A percentile compares a stretch with the other conserved stretches of the same genome.
Evolutionary conservation across 2,329 filamentous ascomycete species (phyloP).

Genomic region (Metarhizium guizhouense): DNA sequence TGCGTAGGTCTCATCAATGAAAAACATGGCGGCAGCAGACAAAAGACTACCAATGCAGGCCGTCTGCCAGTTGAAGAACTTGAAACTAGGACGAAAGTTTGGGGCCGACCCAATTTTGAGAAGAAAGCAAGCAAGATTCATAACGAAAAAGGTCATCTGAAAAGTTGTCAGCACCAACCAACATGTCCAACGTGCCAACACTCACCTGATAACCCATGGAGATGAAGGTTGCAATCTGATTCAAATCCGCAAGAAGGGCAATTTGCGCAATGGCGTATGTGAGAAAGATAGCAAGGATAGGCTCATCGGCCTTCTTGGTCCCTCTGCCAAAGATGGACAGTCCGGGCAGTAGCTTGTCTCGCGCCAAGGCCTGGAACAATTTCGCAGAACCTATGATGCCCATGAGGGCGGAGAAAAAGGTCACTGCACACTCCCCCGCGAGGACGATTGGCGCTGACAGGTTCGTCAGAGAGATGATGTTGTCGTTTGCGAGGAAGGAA

Average conservation of each 20-base stretch:
- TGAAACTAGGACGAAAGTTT: conserved; percentile 81
- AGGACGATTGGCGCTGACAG: conserved; percentile 66
- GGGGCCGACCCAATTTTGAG: conserved; percentile 81
- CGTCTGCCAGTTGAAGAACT: conserved; percentile 82
- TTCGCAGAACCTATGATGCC: conserved; percentile 80
- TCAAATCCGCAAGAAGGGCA: conserved; percentile 74
- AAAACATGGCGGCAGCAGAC: conserved; percentile 79
- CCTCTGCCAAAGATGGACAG: conserved; percentile 66
- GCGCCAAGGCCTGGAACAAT: conserved; percentile 71
- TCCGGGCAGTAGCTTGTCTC: conserved; percentile 71
- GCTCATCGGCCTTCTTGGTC: conserved; percentile 63
- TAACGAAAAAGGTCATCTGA: conserved; percentile 80
- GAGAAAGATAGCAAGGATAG: conserved; percentile 64
- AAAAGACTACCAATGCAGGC: conserved; percentile 66
- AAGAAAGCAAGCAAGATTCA: conserved; percentile 79
- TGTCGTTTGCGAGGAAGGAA: conserved; percentile 66
- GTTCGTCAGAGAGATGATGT: conserved; percentile 75
- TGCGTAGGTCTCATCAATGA: conserved; percentile 76
- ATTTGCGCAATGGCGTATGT: conserved; percentile 70
- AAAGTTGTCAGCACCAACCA: background rate
- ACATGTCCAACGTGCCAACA: background rate
- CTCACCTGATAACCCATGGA: conserved; percentile 76
- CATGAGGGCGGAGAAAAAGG: conserved; percentile 81
- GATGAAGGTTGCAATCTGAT: conserved; percentile 81
- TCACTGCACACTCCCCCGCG: conserved; percentile 72